Evolutionary conservation across 148 eudicot species (phyloP).

Genomic region (Cornus kousa): DNA sequence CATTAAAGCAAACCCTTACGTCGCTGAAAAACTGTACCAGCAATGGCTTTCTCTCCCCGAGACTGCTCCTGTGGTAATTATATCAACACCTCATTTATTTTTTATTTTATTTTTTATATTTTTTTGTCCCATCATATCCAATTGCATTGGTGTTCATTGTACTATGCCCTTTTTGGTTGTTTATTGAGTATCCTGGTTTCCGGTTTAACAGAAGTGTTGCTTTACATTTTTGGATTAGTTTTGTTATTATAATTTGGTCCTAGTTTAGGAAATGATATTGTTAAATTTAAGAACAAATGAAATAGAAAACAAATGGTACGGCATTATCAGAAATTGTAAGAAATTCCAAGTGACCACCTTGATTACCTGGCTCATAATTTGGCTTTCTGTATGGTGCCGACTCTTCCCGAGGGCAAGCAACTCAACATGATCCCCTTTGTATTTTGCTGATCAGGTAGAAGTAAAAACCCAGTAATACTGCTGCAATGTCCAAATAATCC

Average conservation of each 20-base stretch:
- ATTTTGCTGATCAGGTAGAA: no score
- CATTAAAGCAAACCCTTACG: slow-evolving; percentile 60
- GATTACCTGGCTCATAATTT: neutral
- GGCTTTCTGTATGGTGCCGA: neutral
- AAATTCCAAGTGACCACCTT: neutral
- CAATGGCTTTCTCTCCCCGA: slow-evolving; percentile 90
- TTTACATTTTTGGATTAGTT: neutral
- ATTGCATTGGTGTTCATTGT: neutral
- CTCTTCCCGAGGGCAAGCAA: no score
- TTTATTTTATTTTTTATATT: no score
- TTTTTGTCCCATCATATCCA: neutral
- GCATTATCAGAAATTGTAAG: neutral
- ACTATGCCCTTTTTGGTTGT: neutral
- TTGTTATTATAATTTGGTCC: neutral
- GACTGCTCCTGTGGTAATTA: slow-evolving; percentile 60
- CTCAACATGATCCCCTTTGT: no score
- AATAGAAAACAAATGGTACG: neutral
- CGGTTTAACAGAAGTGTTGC: no score
- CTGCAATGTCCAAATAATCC: no score
- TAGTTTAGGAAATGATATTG: neutral
- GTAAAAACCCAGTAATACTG: no score
- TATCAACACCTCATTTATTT: neutral
- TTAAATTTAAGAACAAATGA: neutral
- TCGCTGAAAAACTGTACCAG: slow-evolving; percentile 74
- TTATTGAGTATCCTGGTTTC: neutral